phyloP scores from a whole-genome alignment of 225 moss, liverwort and hornwort genomes.

The Rhytidiadelphus loreus region DNA sequence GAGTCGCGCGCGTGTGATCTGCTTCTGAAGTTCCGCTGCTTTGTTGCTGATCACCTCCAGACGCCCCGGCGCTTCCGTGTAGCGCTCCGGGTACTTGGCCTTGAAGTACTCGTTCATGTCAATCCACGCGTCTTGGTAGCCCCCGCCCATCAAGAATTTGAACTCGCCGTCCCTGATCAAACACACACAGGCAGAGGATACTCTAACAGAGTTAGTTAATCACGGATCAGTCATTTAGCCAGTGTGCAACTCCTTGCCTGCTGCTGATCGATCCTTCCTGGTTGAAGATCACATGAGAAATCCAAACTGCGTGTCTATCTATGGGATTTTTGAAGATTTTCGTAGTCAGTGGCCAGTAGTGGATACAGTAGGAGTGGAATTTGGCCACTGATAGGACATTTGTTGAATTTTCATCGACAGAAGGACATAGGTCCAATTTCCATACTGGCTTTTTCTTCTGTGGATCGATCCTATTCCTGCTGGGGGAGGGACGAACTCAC shows the following conservation, averaged over 20 bases:
- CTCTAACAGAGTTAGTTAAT: neutral
- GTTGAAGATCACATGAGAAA: neutral
- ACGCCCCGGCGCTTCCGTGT: neutral
- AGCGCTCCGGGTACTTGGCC: neutral
- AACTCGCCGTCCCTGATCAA: constrained; percentile 20
- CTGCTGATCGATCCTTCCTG: neutral
- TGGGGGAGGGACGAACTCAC: neutral
- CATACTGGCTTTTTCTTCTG: neutral
- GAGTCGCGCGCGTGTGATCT: neutral
- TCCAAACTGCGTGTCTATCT: too few relatives aligned
- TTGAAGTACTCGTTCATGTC: constrained; percentile 44
- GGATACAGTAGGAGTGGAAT: neutral
- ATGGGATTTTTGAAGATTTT: neutral
- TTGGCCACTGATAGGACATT: neutral
- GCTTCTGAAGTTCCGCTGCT: neutral
- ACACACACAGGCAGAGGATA: too few relatives aligned
- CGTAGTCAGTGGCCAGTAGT: neutral
- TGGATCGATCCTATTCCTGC: neutral
- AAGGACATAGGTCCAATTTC: neutral
- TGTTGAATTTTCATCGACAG: neutral
- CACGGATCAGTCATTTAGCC: neutral
- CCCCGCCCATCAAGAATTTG: constrained; percentile 13
- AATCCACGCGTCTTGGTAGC: constrained; percentile 30
- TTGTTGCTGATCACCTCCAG: constrained; percentile 18
- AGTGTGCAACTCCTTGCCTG: neutral